phyloP scores from a whole-genome alignment of 768 basidiomycete genomes.

The Termitomyces sp. region DNA sequence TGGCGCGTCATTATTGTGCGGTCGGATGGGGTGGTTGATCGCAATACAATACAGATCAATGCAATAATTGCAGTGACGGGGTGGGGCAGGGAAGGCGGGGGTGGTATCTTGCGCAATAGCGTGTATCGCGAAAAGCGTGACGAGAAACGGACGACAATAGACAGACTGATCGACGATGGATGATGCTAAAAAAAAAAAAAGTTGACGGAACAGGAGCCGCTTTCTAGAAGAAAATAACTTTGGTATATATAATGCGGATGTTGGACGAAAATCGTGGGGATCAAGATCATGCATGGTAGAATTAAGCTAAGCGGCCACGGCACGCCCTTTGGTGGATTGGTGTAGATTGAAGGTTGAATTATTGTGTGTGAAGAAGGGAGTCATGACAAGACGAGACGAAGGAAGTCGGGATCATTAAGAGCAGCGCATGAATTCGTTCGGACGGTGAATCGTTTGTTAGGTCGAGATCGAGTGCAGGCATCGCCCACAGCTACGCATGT shows the following conservation, averaged over 20 bases:
- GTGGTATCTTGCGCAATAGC: not conserved
- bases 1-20: not conserved
- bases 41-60: slow-evolving; percentile 9
- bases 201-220: not conserved
- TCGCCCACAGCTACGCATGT: slow-evolving; percentile 1
- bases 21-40: not conserved
- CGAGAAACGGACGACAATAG: slow-evolving; percentile 4
- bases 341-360: slow-evolving; percentile 13
- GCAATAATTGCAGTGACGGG: no score
- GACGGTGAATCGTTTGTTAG: slow-evolving; percentile 18
- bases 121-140: slow-evolving; percentile 7
- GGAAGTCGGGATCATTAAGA: slow-evolving; percentile 41
- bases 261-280: not conserved
- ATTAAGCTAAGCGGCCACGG: slow-evolving; percentile 3
- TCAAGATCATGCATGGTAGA: slow-evolving; percentile 5
- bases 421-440: slow-evolving; percentile 42
- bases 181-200: not conserved
- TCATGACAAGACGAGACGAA: slow-evolving; percentile 35
- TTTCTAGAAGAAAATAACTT: not conserved
- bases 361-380: slow-evolving; percentile 34
- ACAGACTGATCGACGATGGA: not conserved
- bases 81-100: not conserved
- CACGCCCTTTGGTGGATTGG: slow-evolving; percentile 13
- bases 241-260: not conserved
- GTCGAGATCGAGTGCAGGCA: slow-evolving; percentile 28